Conservation (phyloP, 306 rosid genomes). For the Cicer bijugum region DNA sequence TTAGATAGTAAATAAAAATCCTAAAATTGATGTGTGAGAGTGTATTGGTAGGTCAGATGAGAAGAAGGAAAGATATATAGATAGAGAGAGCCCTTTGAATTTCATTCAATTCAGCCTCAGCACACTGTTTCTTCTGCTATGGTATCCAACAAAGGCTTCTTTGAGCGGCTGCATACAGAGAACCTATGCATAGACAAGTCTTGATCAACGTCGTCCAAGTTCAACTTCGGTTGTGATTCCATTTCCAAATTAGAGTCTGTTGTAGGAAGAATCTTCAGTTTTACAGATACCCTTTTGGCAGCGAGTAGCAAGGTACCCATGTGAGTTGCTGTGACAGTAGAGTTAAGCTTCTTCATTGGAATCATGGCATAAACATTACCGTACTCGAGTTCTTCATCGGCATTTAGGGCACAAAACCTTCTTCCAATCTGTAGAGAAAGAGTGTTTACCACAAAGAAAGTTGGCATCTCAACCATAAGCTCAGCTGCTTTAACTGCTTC, state of each 20-base stretch:
- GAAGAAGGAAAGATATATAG: background rate
- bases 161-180: conserved; percentile 77
- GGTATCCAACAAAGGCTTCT: conserved; percentile 82
- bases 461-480: conserved; percentile 84
- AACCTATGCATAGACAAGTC: conserved; percentile 64
- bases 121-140: conserved; percentile 67
- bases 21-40: background rate
- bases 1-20: background rate
- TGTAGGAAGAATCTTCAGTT: conserved; percentile 43
- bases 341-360: conserved; percentile 75
- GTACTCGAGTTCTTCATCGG: conserved; percentile 77
- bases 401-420: conserved; percentile 67
- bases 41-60: background rate
- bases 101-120: conserved; percentile 1
- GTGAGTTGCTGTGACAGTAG: conserved; percentile 64
- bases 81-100: background rate
- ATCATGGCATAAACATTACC: conserved; percentile 64
- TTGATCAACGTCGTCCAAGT: conserved; percentile 67
- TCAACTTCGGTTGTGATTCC: conserved; percentile 46
- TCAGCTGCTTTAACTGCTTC: conserved; percentile 66
- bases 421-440: conserved; percentile 56
- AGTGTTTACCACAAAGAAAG: conserved; percentile 66
- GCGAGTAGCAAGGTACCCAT: conserved; percentile 68
- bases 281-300: conserved; percentile 54
- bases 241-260: background rate